Base-by-base conservation (phyloP, 805 yeast genomes). In the Candida pseudoglaebosa region DNA sequence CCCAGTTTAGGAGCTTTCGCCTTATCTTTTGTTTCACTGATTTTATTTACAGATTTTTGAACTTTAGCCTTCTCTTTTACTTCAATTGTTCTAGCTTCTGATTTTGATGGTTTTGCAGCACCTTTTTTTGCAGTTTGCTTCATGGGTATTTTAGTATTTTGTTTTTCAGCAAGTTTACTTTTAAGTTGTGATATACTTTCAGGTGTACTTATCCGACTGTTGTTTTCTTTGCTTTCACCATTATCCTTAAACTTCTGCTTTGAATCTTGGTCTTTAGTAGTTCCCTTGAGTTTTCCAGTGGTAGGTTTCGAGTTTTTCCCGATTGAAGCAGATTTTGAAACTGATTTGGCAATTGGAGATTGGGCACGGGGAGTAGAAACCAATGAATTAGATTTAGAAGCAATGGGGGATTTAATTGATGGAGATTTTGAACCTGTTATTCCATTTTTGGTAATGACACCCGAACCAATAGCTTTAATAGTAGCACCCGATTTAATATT, bases 401-500 rank as follows among this genome's bases (percentile, higher is more conserved):
- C 10, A 22, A 28, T 30, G 5, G 28, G 22, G 3, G 22, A 21
- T 30, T 37, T 33, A 5, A 33, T 13, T 9, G 36, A 33, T 4
- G 36, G 36, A 5, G 36, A 22, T 33, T 14, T 31, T 10, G 34
- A 17, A 10, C 24, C 34, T 8, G 34, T 13, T n/a, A 33, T 33
- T 4, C 36, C 36, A 17, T 22, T 19, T 22, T 33, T 33, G 12
- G 36, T 33, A 10, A 33, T 32, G 4, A 13, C 17, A 9, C 49
- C 53, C 5, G 67, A 53, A 1, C 72, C 72, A 2, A 65, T 60
- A 1, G 72, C 73, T 37, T 57, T 54, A 15, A 66, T 51, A 2
- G 71, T 65, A 20, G 60, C 54, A 2, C 68, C 71, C 5, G 69
- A 53, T 47, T 66, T 66, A 16, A 64, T 47, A 8, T 60, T 61